Evolutionary conservation across 345 rosid species (phyloP).

Genomic region (Eucalyptus cloeziana): DNA sequence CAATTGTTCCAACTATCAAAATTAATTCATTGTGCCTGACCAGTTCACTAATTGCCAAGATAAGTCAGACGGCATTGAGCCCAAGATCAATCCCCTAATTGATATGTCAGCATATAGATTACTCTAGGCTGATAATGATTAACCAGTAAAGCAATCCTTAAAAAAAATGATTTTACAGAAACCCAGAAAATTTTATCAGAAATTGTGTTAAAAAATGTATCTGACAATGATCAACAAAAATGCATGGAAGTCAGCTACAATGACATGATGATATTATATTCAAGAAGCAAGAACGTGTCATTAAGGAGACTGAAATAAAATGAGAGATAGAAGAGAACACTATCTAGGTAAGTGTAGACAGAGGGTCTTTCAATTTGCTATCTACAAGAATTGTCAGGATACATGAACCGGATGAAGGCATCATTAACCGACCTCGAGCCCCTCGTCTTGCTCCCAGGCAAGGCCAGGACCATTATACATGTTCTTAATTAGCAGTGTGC

Average conservation of each 20-base stretch:
- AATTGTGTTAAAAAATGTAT: neutral
- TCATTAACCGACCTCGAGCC: slow-evolving; percentile 97
- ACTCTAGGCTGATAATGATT: neutral
- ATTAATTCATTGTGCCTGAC: neutral
- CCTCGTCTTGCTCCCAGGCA: slow-evolving; percentile 97
- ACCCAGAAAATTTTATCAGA: neutral
- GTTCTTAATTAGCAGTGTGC: slow-evolving; percentile 84
- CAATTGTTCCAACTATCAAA: neutral
- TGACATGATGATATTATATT: neutral
- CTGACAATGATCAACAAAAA: neutral
- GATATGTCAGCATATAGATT: neutral
- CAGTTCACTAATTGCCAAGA: neutral
- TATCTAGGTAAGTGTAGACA: neutral
- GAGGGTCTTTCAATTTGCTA: neutral
- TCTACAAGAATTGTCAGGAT: slow-evolving; percentile 42
- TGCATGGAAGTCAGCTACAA: neutral
- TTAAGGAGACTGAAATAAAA: neutral
- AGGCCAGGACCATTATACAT: slow-evolving; percentile 96
- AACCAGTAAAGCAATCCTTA: neutral
- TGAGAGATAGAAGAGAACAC: neutral
- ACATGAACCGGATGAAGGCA: slow-evolving; percentile 63
- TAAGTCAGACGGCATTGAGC: neutral
- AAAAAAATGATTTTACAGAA: neutral
- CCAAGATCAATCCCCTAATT: neutral
- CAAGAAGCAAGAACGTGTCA: neutral